phyloP scores from a whole-genome alignment of 768 basidiomycete species.

The Rhodocollybia butyracea region DNA sequence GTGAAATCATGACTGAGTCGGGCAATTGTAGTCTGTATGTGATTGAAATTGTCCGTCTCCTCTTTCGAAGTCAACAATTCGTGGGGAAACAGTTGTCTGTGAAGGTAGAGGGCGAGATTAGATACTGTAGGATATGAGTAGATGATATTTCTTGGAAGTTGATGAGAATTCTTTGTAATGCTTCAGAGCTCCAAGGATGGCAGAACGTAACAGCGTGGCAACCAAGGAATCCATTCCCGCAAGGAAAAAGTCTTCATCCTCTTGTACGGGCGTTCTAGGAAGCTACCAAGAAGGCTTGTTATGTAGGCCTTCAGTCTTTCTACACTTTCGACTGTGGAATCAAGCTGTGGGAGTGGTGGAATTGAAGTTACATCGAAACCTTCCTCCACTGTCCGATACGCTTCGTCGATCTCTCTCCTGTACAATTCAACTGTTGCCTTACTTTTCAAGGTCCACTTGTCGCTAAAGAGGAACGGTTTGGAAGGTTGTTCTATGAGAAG shows the following conservation, averaged over 20 bases:
- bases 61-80: too few relatives aligned
- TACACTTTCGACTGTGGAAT: background rate
- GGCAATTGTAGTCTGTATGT: too few relatives aligned
- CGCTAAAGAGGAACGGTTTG: slow-evolving; percentile 20
- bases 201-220: background rate
- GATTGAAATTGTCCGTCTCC: too few relatives aligned
- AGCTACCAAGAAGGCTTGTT: background rate
- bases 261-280: background rate
- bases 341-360: background rate
- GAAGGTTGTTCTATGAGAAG: slow-evolving; percentile 16
- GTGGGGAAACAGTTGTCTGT: too few relatives aligned
- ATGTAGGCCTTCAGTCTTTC: background rate
- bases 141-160: too few relatives aligned
- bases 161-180: background rate
- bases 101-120: too few relatives aligned
- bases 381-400: slow-evolving; percentile 17
- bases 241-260: slow-evolving; percentile 1
- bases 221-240: too few relatives aligned
- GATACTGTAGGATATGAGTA: too few relatives aligned
- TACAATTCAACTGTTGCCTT: slow-evolving; percentile 20
- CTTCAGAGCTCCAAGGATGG: background rate
- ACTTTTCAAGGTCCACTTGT: slow-evolving; percentile 22
- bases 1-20: too few relatives aligned
- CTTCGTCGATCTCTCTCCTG: slow-evolving; percentile 19
- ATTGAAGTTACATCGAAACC: background rate